These are phyloP conservation scores for Teunomyces funiuensis DNA, from an alignment of 805 yeast genomes.

Conservation along the genomic window DNA sequence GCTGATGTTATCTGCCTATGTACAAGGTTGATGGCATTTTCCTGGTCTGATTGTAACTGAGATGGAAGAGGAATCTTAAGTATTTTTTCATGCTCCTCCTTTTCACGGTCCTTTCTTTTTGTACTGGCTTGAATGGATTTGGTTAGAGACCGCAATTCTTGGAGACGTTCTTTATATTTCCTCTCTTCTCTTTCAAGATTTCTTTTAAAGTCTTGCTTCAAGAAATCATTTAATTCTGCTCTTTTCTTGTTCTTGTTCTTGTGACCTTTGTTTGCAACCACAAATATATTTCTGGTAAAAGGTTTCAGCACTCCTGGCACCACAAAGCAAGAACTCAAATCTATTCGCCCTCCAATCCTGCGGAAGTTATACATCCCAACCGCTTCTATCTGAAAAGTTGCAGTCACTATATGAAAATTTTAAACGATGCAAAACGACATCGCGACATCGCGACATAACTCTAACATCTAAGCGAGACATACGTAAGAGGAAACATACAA, in stretches of 20 bases:
- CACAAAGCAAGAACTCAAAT: neutral
- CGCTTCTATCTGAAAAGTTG: neutral
- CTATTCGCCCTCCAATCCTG: conserved; percentile 1
- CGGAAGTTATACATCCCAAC: neutral
- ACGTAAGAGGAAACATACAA: neutral
- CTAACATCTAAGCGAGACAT: neutral
- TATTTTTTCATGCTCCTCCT: conserved; percentile 17
- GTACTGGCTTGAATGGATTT: conserved; percentile 1
- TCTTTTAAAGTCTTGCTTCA: conserved; percentile 22
- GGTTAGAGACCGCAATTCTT: conserved; percentile 31
- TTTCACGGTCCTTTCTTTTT: conserved; percentile 6
- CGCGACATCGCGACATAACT: conserved; percentile 2
- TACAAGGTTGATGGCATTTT: conserved; percentile 7
- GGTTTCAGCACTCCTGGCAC: neutral
- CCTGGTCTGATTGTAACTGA: conserved; percentile 15
- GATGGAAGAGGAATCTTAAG: conserved; percentile 16
- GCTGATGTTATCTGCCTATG: conserved; percentile 11
- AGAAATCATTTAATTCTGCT: conserved; percentile 6
- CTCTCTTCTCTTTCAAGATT: conserved; percentile 18
- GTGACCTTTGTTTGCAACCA: neutral
- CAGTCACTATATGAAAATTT: neutral
- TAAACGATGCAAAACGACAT: conserved; percentile 4
- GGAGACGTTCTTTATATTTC: conserved; percentile 22
- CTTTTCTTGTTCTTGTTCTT: conserved; percentile 1
- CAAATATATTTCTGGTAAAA: conserved; percentile 2